Base-by-base conservation (phyloP, 441 rosid genomes). In the Cnidoscolus chayamansa region DNA sequence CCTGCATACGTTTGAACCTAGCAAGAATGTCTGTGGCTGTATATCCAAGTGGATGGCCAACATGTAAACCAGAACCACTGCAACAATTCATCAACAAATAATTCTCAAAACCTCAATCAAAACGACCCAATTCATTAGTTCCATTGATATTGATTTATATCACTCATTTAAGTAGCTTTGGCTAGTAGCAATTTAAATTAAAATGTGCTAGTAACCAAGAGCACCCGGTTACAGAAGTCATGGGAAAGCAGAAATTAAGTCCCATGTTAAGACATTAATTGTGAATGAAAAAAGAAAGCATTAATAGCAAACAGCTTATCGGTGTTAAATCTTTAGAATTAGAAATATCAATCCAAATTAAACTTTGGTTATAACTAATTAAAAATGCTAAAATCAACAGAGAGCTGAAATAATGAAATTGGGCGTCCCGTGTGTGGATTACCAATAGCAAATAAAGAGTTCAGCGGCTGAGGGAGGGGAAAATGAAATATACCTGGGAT, bases 61-160 rank as follows among this genome's bases (percentile, higher is more conserved):
- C 98, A 78, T 94, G 99, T 70, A 94, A 86, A 69, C 99, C 99
- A 72, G 98, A 91, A 78, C 99, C 99, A 83, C 99, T 92, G 93
- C 81, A 77, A 58, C 45, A 78, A 55, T 62, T 50, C 51, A 72
- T 4, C 47, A 56, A 58, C 63, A 59, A 51, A 67, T 0, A 51
- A 63, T 45, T 20, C 1, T 17, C 70, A 57, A 76, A 55, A 45
- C 66, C 76, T 16, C 58, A 35, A 72, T 72, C 70, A 62, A 35
- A 32, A 74, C 7, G 72, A 76, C 25, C 55, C 67, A 61, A 48
- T 12, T 70, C 57, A 16, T 16, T 47, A 48, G 31, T 57, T 20
- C 19, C 53, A 20, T 56, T 56, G 40, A 37, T 1, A 19, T 55
- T 40, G 8, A 30, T 59, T 59, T 12, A 5, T 40, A 40, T 31